These are phyloP conservation scores for Coemansia sp. DNA, from an alignment of 192 early-diverging fungal genomes.

Conservation along the genomic window DNA sequence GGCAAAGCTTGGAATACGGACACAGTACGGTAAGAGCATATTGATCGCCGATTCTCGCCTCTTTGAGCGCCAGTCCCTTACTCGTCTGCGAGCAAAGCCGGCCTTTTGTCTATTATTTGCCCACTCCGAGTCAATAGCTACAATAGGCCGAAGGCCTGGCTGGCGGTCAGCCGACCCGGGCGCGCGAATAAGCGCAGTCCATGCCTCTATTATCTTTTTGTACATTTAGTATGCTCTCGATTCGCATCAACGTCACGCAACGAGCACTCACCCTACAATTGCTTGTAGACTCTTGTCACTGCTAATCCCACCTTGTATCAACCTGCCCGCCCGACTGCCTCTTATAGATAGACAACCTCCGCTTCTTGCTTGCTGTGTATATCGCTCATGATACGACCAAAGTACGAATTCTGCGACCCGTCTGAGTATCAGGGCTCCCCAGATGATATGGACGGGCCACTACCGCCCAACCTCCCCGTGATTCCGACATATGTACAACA, in stretches of 20 bases:
- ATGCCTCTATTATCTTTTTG: not conserved
- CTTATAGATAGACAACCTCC: not conserved
- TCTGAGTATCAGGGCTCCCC: slow-evolving; percentile 38
- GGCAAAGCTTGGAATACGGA: not conserved
- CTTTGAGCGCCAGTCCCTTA: not conserved
- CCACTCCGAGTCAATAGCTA: not conserved
- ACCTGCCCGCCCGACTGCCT: slow-evolving; percentile 1
- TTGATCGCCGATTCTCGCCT: not conserved
- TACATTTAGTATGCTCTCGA: not conserved
- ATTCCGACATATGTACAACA: slow-evolving; percentile 44
- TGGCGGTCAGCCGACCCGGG: not conserved
- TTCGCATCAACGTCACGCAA: not conserved
- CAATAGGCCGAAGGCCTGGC: not conserved
- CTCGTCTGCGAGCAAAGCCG: not conserved
- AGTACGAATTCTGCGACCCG: slow-evolving; percentile 53
- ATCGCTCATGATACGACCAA: slow-evolving; percentile 38
- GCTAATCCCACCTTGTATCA: not conserved
- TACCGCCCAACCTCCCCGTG: slow-evolving; percentile 39
- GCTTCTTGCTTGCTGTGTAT: not conserved
- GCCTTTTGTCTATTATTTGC: not conserved
- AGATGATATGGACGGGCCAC: slow-evolving; percentile 34
- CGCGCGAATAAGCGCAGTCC: not conserved
- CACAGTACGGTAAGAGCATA: slow-evolving; percentile 2
- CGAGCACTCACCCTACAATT: not conserved
- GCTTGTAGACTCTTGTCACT: not conserved